Conservation (phyloP, 768 basidiomycete genomes). For the Gymnopilus junonius region DNA sequence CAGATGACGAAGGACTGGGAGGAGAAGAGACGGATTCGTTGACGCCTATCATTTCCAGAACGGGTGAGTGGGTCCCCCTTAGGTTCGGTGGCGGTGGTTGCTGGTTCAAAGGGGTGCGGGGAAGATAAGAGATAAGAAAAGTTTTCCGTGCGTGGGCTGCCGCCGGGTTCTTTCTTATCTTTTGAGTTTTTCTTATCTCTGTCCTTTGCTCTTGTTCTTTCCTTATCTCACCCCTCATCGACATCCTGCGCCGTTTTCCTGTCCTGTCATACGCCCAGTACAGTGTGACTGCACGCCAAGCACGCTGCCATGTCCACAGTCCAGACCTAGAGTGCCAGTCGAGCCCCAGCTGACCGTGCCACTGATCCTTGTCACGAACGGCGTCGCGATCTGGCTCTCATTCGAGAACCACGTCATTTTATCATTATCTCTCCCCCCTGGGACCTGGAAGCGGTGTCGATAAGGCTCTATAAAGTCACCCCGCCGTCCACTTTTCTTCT, state of each 20-base stretch:
- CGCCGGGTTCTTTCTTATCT: neutral
- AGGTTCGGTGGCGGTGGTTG: slow-evolving; percentile 9
- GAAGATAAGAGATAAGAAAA: slow-evolving; percentile 21
- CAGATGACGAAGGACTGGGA: no score
- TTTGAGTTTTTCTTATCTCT: slow-evolving; percentile 15
- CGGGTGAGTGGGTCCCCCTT: neutral
- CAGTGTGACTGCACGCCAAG: no score
- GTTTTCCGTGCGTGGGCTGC: slow-evolving; percentile 7
- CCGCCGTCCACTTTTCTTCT: neutral
- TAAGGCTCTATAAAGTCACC: neutral
- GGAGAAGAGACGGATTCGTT: slow-evolving; percentile 1
- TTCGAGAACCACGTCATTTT: no score
- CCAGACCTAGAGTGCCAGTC: no score
- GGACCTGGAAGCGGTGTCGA: neutral
- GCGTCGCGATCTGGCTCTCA: no score
- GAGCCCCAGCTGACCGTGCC: no score
- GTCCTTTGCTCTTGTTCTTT: no score
- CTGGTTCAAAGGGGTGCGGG: neutral
- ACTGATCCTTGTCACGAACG: no score
- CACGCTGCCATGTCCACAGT: no score
- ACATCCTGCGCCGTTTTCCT: neutral
- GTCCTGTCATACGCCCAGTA: no score
- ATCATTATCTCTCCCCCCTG: neutral
- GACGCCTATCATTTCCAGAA: neutral
- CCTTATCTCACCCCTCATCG: neutral